Evolutionary conservation across 2,329 filamentous ascomycete genomes (phyloP).

Genomic region (Venturia oleaginea): DNA sequence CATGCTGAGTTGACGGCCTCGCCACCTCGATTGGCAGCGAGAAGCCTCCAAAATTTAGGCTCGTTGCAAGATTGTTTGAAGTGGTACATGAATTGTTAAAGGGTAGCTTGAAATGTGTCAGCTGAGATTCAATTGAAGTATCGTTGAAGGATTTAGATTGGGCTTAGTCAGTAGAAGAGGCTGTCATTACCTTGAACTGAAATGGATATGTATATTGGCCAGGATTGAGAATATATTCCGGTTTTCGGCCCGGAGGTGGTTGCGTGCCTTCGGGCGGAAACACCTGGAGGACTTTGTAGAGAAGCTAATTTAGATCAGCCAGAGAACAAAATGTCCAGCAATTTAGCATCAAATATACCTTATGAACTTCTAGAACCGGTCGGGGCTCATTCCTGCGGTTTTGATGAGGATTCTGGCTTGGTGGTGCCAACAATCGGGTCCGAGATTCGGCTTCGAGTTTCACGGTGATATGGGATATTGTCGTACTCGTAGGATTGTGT

Average conservation of each 20-base stretch:
- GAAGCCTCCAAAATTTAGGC: conserved; percentile 35
- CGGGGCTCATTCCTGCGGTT: conserved; percentile 32
- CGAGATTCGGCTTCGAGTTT: conserved; percentile 75
- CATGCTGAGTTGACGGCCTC: conserved; percentile 49
- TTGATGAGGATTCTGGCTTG: conserved; percentile 26
- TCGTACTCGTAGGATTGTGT: conserved; percentile 34
- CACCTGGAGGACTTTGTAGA: conserved; percentile 66
- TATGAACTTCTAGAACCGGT: conserved; percentile 43
- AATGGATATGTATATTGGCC: conserved; percentile 72
- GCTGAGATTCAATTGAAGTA: neutral
- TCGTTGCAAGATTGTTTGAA: conserved; percentile 29
- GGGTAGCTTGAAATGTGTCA: conserved; percentile 29
- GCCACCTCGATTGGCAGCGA: conserved; percentile 35
- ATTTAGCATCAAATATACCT: conserved; percentile 24
- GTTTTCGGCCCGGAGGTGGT: conserved; percentile 27
- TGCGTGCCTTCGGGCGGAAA: conserved; percentile 48
- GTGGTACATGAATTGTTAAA: conserved; percentile 65
- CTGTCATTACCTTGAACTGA: conserved; percentile 55
- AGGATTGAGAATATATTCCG: conserved; percentile 39
- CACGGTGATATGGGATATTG: conserved; percentile 53
- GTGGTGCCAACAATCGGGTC: conserved; percentile 52
- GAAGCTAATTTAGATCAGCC: conserved; percentile 43
- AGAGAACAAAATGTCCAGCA: neutral
- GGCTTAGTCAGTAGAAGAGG: conserved; percentile 21
- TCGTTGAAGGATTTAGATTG: neutral